Evolutionary conservation across 2,329 filamentous ascomycete genomes (phyloP).

Genomic region (Verticillium tricorpus): DNA sequence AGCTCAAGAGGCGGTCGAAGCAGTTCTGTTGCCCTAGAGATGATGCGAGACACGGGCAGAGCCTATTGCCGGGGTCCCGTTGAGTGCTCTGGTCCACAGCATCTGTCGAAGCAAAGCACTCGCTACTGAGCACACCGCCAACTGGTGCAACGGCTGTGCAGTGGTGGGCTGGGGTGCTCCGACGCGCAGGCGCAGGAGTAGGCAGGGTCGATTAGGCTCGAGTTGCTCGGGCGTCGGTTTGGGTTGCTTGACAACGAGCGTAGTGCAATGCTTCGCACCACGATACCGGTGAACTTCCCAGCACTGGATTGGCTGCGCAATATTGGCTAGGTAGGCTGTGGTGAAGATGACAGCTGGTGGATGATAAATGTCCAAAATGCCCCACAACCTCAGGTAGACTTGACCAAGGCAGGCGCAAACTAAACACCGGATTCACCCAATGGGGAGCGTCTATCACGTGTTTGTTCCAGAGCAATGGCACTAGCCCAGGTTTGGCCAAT

Average conservation of each 20-base stretch:
- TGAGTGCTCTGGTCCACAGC: background rate
- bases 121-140: background rate
- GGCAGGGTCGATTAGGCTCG: background rate
- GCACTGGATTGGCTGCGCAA: background rate
- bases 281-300: background rate
- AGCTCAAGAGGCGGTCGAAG: background rate
- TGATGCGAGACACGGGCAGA: constrained; percentile 2
- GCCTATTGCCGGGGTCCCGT: background rate
- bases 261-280: background rate
- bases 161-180: background rate
- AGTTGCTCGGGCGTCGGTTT: background rate
- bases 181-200: background rate
- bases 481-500: background rate
- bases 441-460: background rate
- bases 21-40: background rate
- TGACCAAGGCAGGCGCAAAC: background rate
- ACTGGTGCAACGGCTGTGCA: background rate
- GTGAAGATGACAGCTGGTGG: too few relatives aligned
- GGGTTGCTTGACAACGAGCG: background rate
- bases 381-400: too few relatives aligned
- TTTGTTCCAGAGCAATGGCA: background rate
- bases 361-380: too few relatives aligned
- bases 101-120: background rate
- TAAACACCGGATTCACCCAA: background rate
- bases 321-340: too few relatives aligned